Percentiles rank a stretch among this genome's conserved stretches.
Conservation (phyloP, 768 basidiomycete species). For the Auricularia heimuer region DNA sequence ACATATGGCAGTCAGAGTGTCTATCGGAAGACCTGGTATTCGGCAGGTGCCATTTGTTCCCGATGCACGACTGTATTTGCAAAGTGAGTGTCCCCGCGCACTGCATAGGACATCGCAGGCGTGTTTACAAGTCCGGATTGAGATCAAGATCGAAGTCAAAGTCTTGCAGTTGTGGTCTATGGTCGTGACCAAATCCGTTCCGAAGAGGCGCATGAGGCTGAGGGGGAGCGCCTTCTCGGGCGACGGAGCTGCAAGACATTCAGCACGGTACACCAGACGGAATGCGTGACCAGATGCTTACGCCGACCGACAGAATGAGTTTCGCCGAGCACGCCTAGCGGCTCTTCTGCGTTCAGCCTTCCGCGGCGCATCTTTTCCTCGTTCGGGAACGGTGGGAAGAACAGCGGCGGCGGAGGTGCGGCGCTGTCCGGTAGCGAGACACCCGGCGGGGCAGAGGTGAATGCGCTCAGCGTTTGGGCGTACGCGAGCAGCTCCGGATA, state of each 20-base stretch:
- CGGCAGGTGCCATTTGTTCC: no score
- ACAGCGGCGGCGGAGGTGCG: constrained; percentile 64
- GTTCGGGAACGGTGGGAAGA: constrained; percentile 87
- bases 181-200: constrained; percentile 36
- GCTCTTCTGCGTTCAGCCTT: constrained; percentile 68
- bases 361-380: constrained; percentile 87
- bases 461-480: constrained; percentile 75
- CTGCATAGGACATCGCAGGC: background rate
- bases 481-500: constrained; percentile 78
- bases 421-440: constrained; percentile 57
- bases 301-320: constrained; percentile 72
- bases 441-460: constrained; percentile 82
- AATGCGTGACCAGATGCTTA: constrained; percentile 24
- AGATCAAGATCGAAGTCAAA: constrained; percentile 79
- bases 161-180: constrained; percentile 53
- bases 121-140: constrained; percentile 59
- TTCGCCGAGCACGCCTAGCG: constrained; percentile 68
- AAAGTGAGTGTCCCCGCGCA: background rate
- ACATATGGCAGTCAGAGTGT: no score
- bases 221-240: background rate
- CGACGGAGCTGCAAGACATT: background rate
- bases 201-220: constrained; percentile 53
- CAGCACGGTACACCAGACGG: background rate
- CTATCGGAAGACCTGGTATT: no score
- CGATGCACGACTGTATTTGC: no score